Evolutionary conservation across 225 moss, liverwort and hornwort genomes (phyloP), one percentile per base, ranked within the genome.

Genomic region (Rhytidiadelphus loreus): DNA sequence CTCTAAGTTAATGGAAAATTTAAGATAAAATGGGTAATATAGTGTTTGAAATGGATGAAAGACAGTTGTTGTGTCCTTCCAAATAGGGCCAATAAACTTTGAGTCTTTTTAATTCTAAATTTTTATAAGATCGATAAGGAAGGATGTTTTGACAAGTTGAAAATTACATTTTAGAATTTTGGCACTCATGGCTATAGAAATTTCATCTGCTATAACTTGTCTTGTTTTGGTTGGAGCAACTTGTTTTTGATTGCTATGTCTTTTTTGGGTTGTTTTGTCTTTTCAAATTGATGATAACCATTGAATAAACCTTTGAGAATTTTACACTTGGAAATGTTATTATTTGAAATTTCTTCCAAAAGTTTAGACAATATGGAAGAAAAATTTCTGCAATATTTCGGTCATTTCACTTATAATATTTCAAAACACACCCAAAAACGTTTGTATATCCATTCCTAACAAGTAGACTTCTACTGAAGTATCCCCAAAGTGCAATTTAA

Each of bases 371-470:
- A 68, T 7, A 4, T 23, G 1, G 7, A 39, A 39, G 13, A n/a
- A 13, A 3, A 0, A 2, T 1, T 22, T 22, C 2, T 7, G 7
- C 12, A n/a, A 13, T n/a, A n/a, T n/a, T 68, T 22, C 1, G 2
- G 0, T n/a, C 22, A n/a, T n/a, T 68, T 22, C 13, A 23, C n/a
- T n/a, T 12, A n/a, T 68, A 22, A 68, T 68, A 23, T 68, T n/a
- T n/a, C 4, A n/a, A 68, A 68, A 48, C 48, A 48, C 48, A 48
- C 9, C 48, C 48, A 48, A 48, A 48, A 48, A 8, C 9, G 9
- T 48, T 11, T 10, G 7, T 48, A 1, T 63, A 33, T 65, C 37
- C 6, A 65, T 37, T 65, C 35, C 6, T 35, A 19, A 10, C 10
- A 20, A 20, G 1, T 35, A 35, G 6, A 20, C 19, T 64, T 65